A percentile compares a stretch with the other conserved stretches of the same genome.
Conservation (phyloP, 805 yeast species). For the Wickerhamomyces chaumierensis region DNA sequence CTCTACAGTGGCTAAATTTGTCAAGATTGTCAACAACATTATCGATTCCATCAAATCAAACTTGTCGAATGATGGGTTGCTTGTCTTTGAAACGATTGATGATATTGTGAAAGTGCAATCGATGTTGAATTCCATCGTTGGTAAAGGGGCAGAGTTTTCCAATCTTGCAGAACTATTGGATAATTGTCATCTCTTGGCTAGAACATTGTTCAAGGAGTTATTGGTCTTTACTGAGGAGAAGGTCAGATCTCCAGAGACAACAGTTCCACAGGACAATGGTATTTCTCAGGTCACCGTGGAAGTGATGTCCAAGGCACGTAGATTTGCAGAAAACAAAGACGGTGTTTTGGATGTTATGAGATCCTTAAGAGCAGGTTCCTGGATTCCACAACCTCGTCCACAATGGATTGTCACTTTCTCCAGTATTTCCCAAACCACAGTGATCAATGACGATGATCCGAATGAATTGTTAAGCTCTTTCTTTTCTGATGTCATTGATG, state of each 20-base stretch:
- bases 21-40: conserved; percentile 26
- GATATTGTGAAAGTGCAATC: conserved; percentile 25
- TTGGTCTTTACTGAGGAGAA: conserved; percentile 44
- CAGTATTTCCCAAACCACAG: conserved; percentile 31
- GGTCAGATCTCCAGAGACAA: conserved; percentile 28
- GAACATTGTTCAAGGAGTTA: conserved; percentile 41
- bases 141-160: conserved; percentile 10
- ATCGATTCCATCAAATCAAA: conserved; percentile 28
- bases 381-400: conserved; percentile 58
- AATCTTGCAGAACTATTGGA: conserved; percentile 12
- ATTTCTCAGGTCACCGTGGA: conserved; percentile 68
- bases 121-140: conserved; percentile 20
- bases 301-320: conserved; percentile 53
- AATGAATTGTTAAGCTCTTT: conserved; percentile 50
- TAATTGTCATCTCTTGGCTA: conserved; percentile 21
- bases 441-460: conserved; percentile 30
- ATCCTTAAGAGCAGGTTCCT: conserved; percentile 42
- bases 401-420: conserved; percentile 39
- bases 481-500: conserved; percentile 70
- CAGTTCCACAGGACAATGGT: conserved; percentile 55
- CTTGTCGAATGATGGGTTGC: conserved; percentile 35
- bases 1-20: conserved; percentile 26
- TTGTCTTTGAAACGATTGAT: conserved; percentile 51
- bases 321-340: conserved; percentile 48
- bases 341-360: conserved; percentile 41